Percentiles rank a stretch among this genome's conserved stretches.
Evolutionary conservation across 2,329 filamentous ascomycete genomes (phyloP).

Genomic region (Fonsecaea monophora): DNA sequence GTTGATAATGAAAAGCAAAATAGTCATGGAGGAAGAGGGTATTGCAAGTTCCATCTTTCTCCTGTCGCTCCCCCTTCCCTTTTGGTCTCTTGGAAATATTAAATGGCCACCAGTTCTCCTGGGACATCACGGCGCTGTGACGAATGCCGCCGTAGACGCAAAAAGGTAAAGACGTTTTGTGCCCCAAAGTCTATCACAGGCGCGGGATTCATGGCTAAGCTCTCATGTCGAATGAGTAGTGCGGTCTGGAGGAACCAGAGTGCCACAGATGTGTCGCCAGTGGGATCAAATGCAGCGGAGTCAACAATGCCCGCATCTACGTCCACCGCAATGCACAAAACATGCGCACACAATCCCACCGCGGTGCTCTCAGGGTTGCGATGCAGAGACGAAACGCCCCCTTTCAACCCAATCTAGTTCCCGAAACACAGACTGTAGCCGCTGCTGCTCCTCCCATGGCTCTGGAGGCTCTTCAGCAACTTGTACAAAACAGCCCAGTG

Average conservation of each 20-base stretch:
- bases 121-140: conserved; percentile 14
- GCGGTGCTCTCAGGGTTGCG: conserved; percentile 10
- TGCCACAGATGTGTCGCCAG: conserved; percentile 10
- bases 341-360: conserved; percentile 4
- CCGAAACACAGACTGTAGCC: background rate
- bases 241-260: conserved; percentile 7
- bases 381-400: conserved; percentile 7
- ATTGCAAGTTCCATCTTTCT: background rate
- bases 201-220: background rate
- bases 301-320: conserved; percentile 3
- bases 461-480: background rate
- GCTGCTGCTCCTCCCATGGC: background rate
- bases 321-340: conserved; percentile 13
- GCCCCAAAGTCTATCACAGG: background rate
- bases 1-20: background rate
- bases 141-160: conserved; percentile 15
- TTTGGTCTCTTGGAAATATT: background rate
- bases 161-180: background rate
- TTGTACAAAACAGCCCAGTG: background rate
- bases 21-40: background rate
- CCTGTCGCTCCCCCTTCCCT: conserved; percentile 4
- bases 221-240: background rate
- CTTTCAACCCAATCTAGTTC: background rate
- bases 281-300: conserved; percentile 16
- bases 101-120: conserved; percentile 11